These are phyloP conservation scores for Xylaria castorea DNA, from an alignment of 495 filamentous ascomycete genomes.

Conservation along the genomic window DNA sequence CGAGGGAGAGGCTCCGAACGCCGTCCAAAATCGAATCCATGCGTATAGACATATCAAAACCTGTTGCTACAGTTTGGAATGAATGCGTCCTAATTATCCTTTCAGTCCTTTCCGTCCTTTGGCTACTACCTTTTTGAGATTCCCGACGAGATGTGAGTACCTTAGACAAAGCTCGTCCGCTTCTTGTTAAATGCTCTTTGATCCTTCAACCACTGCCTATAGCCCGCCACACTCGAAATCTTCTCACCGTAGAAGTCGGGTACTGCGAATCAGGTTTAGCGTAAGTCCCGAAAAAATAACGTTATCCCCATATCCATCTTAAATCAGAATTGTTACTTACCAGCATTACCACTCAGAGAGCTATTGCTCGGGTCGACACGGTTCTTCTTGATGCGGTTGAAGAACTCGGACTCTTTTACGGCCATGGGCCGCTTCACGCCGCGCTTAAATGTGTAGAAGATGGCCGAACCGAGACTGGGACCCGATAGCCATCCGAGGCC, in stretches of 20 bases:
- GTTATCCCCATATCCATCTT: background rate
- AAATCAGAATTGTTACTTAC: conserved; percentile 48
- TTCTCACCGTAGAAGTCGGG: conserved; percentile 88
- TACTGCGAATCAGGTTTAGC: conserved; percentile 41
- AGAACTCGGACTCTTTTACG: conserved; percentile 90
- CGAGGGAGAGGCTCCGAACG: conserved; percentile 43
- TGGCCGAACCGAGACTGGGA: conserved; percentile 74
- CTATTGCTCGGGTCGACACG: conserved; percentile 79
- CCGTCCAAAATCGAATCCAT: conserved; percentile 30
- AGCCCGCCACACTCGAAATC: conserved; percentile 89
- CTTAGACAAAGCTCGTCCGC: conserved; percentile 65
- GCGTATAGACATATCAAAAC: conserved; percentile 18
- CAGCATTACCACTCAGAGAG: conserved; percentile 61
- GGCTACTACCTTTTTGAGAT: background rate
- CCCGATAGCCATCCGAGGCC: conserved; percentile 86
- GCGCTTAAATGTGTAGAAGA: conserved; percentile 76
- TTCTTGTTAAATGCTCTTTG: conserved; percentile 97
- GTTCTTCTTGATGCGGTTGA: conserved; percentile 82
- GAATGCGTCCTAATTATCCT: conserved; percentile 3
- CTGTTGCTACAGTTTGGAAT: conserved; percentile 20
- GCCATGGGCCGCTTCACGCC: conserved; percentile 70
- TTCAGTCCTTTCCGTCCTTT: conserved; percentile 25
- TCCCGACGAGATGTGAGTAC: background rate
- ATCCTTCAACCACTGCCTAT: conserved; percentile 94
- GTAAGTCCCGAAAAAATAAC: background rate